Conservation (phyloP, 768 basidiomycete genomes). For the Phallus indusiatus region DNA sequence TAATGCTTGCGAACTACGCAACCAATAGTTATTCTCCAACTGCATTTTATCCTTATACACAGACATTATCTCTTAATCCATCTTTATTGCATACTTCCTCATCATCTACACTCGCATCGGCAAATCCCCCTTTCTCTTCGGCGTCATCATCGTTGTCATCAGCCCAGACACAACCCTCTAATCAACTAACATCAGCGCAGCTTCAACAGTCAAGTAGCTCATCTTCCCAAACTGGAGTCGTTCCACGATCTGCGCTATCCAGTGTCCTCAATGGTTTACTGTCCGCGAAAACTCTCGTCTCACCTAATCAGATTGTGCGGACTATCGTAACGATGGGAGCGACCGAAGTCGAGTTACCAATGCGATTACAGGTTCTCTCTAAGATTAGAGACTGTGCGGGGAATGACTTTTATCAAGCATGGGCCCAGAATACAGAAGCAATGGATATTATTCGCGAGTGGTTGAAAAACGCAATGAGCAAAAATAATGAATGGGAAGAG, state of each 20-base stretch:
- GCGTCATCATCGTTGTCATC: neutral
- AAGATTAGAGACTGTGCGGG: constrained; percentile 77
- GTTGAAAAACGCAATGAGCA: constrained; percentile 62
- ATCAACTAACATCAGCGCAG: neutral
- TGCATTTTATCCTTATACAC: constrained; percentile 6
- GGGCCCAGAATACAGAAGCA: constrained; percentile 66
- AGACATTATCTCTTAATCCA: constrained; percentile 5
- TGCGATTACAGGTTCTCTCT: constrained; percentile 66
- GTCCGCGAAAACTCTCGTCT: constrained; percentile 32
- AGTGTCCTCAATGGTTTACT: constrained; percentile 46
- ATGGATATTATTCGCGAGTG: constrained; percentile 77
- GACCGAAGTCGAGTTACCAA: constrained; percentile 52
- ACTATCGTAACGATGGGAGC: constrained; percentile 57
- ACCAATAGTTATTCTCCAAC: constrained; percentile 3
- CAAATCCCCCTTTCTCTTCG: neutral
- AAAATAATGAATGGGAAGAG: constrained; percentile 50
- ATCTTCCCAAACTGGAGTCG: constrained; percentile 16
- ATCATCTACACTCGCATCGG: constrained; percentile 2
- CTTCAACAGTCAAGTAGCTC: constrained; percentile 9
- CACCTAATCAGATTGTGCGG: constrained; percentile 54
- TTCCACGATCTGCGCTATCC: constrained; percentile 39
- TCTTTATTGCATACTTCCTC: constrained; percentile 6
- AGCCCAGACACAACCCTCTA: constrained; percentile 4
- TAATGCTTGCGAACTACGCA: constrained; percentile 6
- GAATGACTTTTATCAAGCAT: constrained; percentile 80